A percentile compares a stretch with the other conserved stretches of the same genome.
Evolutionary conservation across 441 rosid genomes (phyloP).

Genomic region (Gossypium lobatum): DNA sequence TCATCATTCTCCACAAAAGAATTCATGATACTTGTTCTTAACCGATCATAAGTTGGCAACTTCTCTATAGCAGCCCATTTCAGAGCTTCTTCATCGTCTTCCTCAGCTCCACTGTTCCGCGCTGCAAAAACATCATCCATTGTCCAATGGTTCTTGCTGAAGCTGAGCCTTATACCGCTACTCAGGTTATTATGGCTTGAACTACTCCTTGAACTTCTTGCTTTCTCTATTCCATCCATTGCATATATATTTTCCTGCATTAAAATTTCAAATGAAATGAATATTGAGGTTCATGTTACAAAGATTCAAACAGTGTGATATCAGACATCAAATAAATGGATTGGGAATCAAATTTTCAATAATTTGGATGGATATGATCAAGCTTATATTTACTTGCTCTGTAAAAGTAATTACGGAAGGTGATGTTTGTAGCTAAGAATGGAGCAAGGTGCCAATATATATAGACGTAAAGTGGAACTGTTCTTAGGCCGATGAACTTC

Average conservation of each 20-base stretch:
- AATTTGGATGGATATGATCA: background rate
- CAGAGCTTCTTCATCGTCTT: constrained; percentile 47
- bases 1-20: constrained; percentile 25
- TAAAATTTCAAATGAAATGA: background rate
- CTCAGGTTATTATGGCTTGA: background rate
- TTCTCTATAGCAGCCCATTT: constrained; percentile 90
- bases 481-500: background rate
- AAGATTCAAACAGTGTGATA: background rate
- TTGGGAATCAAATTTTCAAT: background rate
- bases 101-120: constrained; percentile 41
- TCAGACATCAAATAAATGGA: background rate
- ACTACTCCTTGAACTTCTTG: background rate
- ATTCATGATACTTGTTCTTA: constrained; percentile 57
- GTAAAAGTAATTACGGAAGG: background rate
- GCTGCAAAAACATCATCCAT: constrained; percentile 50
- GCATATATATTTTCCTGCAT: background rate
- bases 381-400: background rate
- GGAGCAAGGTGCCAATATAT: background rate
- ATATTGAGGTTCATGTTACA: background rate
- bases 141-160: constrained; percentile 47
- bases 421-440: background rate
- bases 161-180: constrained; percentile 39
- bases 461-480: background rate
- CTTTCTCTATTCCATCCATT: constrained; percentile 14
- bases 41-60: constrained; percentile 62